Evolutionary conservation across 2,329 filamentous ascomycete genomes (phyloP), one percentile per base, ranked within the genome.

Genomic region (Lithohypha guttulata): DNA sequence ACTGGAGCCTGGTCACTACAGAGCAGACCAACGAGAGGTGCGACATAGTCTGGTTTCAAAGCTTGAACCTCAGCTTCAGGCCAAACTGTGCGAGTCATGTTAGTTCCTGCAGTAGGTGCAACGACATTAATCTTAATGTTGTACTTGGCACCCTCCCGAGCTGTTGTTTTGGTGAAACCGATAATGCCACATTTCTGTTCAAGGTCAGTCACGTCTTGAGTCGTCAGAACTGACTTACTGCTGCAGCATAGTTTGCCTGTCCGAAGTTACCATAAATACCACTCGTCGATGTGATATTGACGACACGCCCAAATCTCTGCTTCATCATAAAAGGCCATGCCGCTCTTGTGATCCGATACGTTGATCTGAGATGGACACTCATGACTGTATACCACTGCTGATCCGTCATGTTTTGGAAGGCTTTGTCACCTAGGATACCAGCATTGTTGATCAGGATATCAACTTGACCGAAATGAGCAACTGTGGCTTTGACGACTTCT

Each of bases 191-290:
- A 74, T 78, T 89, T 89, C 77, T 82, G 49, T 6, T 15, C n/a
- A 3, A 13, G 17, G 30, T 32, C 17, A 32, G 30, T 42, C 41
- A 35, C 47, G 34, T 39, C 31, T 8, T 37, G 31, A 32, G n/a
- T 25, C 22, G 10, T 22, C 29, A 34, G 11, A 22, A 46, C 35
- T 13, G 10, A 70, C 78, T 68, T 71, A 82, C 79, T 43, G 84
- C 84, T 43, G 89, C 84, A 45, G 91, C 75, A 62, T 96, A 96
- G 72, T 96, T 96, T 55, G 89, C 84, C 66, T 96, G 91, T 48
- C 91, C 91, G 59, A 96, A 96, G 74, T 95, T 96, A 52, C 91
- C 91, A 60, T 96, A 96, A 62, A 96, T 93, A 64, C 91, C 91
- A 53, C 82, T 91, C 32, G 89, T 95, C 22, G 84, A 93, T 26